Base-by-base conservation (phyloP, 208 protist genomes). In the Leishmania mexicana region DNA sequence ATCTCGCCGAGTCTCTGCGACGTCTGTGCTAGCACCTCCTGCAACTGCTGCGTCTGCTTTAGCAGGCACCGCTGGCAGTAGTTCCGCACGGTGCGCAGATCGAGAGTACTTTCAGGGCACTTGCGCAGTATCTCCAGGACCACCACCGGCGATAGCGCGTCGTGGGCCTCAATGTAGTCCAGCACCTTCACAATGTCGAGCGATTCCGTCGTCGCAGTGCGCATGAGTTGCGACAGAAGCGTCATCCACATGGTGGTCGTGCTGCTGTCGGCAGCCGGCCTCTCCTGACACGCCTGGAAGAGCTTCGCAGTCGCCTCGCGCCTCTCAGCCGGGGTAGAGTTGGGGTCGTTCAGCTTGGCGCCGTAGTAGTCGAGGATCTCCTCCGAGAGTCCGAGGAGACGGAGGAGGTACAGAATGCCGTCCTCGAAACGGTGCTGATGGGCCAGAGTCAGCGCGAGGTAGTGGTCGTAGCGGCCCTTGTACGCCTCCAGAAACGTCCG, bases 321-420 rank as follows among this genome's bases (percentile, higher is more conserved):
- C 47, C 85, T 73, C 84, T 85, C 83, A 64, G 45, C 74, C 45
- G 77, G 54, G 7, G 85, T 58, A 17, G 58, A 28, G 49, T 85
- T 62, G 53, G 75, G 28, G 62, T 90, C 87, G 51, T 95, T 93
- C 38, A 97, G 80, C 79, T 95, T 84, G 38, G 94, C 91, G 87
- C 96, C 95, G 87, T 99, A 95, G 85, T 98, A 96, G 81, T 96
- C 80, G 17, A 99, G 83, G 51, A 98, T 88, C 47, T 99, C 91
- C 40, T 85, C 81, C 19, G 89, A 96, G 53, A 98, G 90, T 35
- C 91, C 74, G 15, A 98, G 83, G 28, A 85, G 84, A 57, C 96
- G 92, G 54, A 98, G 97, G 7, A 99, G 88, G 73, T 97, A 94
- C 8, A 99, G 76, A 42, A 98, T 90, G 57, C 97, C 98, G 47